phyloP scores from a whole-genome alignment of 2,329 filamentous ascomycete species.

The Cephalotrichum gorgonifer region DNA sequence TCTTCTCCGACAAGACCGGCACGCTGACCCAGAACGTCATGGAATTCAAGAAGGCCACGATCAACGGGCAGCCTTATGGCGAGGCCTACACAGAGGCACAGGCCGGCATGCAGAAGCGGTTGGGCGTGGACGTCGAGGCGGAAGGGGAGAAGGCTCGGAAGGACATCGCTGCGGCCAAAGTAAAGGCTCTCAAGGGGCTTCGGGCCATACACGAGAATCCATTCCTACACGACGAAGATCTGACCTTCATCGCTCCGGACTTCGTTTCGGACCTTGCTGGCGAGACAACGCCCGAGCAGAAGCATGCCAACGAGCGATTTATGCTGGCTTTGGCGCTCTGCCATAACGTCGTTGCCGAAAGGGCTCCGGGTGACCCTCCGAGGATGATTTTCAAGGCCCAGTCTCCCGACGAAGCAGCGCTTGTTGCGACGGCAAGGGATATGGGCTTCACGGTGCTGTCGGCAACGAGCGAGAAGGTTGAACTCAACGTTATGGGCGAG shows the following conservation, averaged over 20 bases:
- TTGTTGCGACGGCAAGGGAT: slow-evolving; percentile 89
- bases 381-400: slow-evolving; percentile 94
- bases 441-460: slow-evolving; percentile 91
- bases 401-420: slow-evolving; percentile 88
- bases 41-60: slow-evolving; percentile 98
- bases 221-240: slow-evolving; percentile 77
- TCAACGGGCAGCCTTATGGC: slow-evolving; percentile 93
- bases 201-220: slow-evolving; percentile 78
- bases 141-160: slow-evolving; percentile 62
- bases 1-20: slow-evolving; percentile 97
- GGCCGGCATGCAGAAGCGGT: slow-evolving; percentile 86
- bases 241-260: slow-evolving; percentile 88
- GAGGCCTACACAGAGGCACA: slow-evolving; percentile 97
- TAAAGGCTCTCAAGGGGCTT: slow-evolving; percentile 60
- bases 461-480: slow-evolving; percentile 67
- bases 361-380: slow-evolving; percentile 78
- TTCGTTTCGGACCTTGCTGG: slow-evolving; percentile 78
- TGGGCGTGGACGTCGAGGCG: slow-evolving; percentile 77
- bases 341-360: slow-evolving; percentile 90
- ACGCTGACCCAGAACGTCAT: slow-evolving; percentile 98
- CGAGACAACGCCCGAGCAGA: slow-evolving; percentile 65
- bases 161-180: slow-evolving; percentile 71
- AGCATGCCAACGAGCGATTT: slow-evolving; percentile 71
- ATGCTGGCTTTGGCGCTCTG: slow-evolving; percentile 95
- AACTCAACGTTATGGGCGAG: slow-evolving; percentile 77